phyloP scores from a whole-genome alignment of 768 basidiomycete species.

The Leucosporidium yakuticum region DNA sequence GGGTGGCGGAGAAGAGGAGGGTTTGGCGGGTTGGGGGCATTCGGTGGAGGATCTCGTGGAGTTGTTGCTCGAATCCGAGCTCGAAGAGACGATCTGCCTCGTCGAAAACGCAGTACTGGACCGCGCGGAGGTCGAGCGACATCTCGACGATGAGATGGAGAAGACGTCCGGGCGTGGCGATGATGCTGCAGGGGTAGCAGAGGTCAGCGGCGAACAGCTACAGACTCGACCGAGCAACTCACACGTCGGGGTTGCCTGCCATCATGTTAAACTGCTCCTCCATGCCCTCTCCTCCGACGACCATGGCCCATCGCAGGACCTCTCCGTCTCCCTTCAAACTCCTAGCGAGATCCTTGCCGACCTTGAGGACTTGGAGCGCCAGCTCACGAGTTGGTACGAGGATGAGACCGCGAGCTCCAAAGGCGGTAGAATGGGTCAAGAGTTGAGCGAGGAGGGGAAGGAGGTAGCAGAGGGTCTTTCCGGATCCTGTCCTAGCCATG shows the following conservation, averaged over 20 bases:
- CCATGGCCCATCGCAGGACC: constrained; percentile 75
- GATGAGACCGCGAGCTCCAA: constrained; percentile 80
- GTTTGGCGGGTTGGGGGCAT: constrained; percentile 83
- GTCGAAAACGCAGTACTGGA: constrained; percentile 90
- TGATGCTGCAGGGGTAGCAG: constrained; percentile 56
- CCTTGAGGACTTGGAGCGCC: constrained; percentile 85
- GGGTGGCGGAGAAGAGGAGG: constrained; percentile 89
- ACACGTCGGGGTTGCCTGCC: constrained; percentile 91
- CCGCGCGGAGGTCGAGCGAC: constrained; percentile 78
- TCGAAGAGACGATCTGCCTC: constrained; percentile 98
- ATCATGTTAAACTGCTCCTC: constrained; percentile 97
- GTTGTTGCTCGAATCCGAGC: constrained; percentile 89
- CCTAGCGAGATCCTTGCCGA: constrained; percentile 86
- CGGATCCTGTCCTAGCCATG: constrained; percentile 97
- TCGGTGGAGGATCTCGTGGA: constrained; percentile 84
- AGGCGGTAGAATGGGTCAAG: constrained; percentile 65
- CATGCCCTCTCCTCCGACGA: constrained; percentile 91
- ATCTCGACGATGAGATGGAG: constrained; percentile 97
- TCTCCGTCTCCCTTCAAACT: constrained; percentile 73
- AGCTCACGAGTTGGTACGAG: constrained; percentile 89
- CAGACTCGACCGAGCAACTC: constrained; percentile 44
- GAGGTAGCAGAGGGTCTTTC: constrained; percentile 94
- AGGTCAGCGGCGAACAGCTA: neutral
- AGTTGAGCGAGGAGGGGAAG: constrained; percentile 83
- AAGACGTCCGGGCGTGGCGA: constrained; percentile 94